Percentiles rank a stretch among this genome's conserved stretches.
phyloP scores from a whole-genome alignment of 2,329 filamentous ascomycete genomes.

The Epichloe baconii region DNA sequence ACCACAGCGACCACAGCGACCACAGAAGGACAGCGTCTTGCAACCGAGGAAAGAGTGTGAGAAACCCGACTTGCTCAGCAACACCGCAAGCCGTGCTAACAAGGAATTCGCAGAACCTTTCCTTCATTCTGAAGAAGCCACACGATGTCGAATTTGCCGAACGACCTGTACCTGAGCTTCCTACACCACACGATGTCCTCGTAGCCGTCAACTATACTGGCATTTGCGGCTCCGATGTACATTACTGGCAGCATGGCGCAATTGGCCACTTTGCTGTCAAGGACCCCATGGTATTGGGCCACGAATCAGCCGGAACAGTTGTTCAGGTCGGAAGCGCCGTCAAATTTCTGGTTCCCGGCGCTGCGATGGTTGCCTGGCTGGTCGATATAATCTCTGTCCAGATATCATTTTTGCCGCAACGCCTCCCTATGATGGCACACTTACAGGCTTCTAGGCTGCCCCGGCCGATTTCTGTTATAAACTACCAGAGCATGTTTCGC shows the following conservation, averaged over 20 bases:
- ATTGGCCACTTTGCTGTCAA: conserved; percentile 51
- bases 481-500: conserved; percentile 43
- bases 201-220: conserved; percentile 50
- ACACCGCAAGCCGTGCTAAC: too few species aligned
- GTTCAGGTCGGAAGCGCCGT: conserved; percentile 43
- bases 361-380: conserved; percentile 46
- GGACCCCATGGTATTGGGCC: conserved; percentile 51
- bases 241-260: conserved; percentile 52
- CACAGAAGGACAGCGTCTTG: too few species aligned
- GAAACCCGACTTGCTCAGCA: too few species aligned
- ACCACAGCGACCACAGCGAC: too few species aligned
- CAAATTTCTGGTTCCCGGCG: conserved; percentile 20
- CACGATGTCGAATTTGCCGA: neutral
- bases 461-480: conserved; percentile 46
- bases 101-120: neutral
- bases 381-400: conserved; percentile 51
- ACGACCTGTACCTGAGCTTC: conserved; percentile 11
- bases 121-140: neutral
- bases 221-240: conserved; percentile 55
- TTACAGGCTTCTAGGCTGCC: conserved; percentile 49
- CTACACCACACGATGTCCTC: conserved; percentile 40
- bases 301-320: conserved; percentile 50
- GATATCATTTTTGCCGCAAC: conserved; percentile 37
- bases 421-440: conserved; percentile 32
- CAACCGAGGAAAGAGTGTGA: too few species aligned